Base-by-base conservation (phyloP, 2,329 filamentous ascomycete genomes). In the Arachnopeziza araneosa region DNA sequence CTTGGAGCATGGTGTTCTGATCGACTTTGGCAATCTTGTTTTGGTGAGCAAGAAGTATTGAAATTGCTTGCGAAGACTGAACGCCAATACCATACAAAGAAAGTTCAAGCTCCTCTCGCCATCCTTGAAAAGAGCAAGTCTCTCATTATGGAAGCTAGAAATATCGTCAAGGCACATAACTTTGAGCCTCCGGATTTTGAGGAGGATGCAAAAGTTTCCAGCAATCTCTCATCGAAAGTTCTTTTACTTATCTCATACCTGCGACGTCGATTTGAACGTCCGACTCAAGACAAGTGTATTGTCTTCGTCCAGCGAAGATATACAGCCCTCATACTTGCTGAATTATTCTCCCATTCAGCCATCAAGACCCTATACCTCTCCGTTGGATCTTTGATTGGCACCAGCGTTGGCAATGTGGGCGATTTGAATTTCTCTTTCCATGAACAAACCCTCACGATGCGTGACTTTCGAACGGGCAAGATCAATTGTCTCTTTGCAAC, bases 1-100 rank as follows among this genome's bases (percentile, higher is more conserved):
- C 79, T 98, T 3, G 95, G 95, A 0, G 75, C 81, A 2, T 98
- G 95, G 93, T 90, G 89, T 66, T 86, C 91, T 0, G 92, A 99
- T 70, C 80, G 85, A 55, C 86, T 91, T 60, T 96, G 92, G 92
- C 79, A 82, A 57, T 81, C 91, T 32, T 82, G 84, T 14, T 78
- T 96, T 23, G 80, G 81, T 0, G 83, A 90, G 6, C 78, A 84
- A 2, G 83, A 88, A 60, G 75, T 83, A 0, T 76, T 78, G 2
- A 89, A 84, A 63, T 76, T 91, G 1, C 81, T 88, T 54, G 79
- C 82, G 59, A 77, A 80, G 60, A 79, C 81, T 1, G 80, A 80
- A 61, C 72, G 74, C 7, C 72, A 75, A 51, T 72, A 74, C 57
- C 69, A 74, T 60, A 63, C 60, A 2, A 66, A 60, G 53, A 72